Evolutionary conservation across 345 rosid species (phyloP).

Genomic region (Sapria himalayana): DNA sequence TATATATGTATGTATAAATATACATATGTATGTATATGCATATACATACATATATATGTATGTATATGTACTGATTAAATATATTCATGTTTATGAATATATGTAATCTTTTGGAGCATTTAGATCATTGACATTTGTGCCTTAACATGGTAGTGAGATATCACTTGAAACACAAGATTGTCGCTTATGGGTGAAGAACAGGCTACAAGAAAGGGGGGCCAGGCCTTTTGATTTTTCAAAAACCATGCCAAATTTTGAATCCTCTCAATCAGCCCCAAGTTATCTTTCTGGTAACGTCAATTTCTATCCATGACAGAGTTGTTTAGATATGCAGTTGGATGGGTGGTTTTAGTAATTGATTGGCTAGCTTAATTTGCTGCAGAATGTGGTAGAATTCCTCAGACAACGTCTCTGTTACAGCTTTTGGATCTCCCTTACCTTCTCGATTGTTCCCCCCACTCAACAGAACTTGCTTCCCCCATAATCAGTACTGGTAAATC

Average conservation of each 20-base stretch:
- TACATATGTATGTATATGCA: too few relatives aligned
- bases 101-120: background rate
- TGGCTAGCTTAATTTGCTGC: conserved; percentile 4
- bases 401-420: conserved; percentile 49
- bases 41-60: too few relatives aligned
- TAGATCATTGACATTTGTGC: background rate
- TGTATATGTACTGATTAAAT: too few relatives aligned
- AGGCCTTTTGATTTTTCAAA: conserved; percentile 53
- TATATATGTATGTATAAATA: too few relatives aligned
- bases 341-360: background rate
- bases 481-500: too few relatives aligned
- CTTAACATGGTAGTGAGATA: conserved; percentile 18
- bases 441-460: conserved; percentile 31
- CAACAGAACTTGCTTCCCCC: conserved; percentile 20
- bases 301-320: too few relatives aligned
- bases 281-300: conserved; percentile 16
- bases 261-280: conserved; percentile 18
- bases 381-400: conserved; percentile 51
- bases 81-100: background rate
- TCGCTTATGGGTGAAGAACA: conserved; percentile 43
- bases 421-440: conserved; percentile 69
- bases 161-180: conserved; percentile 35
- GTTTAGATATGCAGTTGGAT: background rate
- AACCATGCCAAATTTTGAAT: conserved; percentile 41
- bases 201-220: conserved; percentile 37